Evolutionary conservation across 2,329 filamentous ascomycete genomes (phyloP).

Genomic region (Diaporthe citriasiana): DNA sequence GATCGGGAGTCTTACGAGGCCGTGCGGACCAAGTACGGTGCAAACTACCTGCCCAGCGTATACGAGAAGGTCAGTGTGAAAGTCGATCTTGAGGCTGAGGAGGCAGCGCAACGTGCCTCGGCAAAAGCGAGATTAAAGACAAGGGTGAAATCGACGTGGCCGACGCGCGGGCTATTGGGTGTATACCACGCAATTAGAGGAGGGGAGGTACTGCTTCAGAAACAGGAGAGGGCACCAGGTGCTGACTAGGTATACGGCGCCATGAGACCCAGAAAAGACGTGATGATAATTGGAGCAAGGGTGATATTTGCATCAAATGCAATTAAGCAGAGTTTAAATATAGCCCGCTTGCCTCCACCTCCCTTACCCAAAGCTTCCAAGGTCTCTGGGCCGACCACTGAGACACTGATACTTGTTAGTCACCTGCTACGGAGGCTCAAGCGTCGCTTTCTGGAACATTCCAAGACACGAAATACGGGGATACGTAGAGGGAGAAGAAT

Average conservation of each 20-base stretch:
- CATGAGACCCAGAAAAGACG: neutral
- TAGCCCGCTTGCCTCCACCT: conserved; percentile 47
- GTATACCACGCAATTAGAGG: conserved; percentile 24
- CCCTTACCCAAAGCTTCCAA: conserved; percentile 48
- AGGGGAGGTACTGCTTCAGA: conserved; percentile 25
- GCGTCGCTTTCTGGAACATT: no score
- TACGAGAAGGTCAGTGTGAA: conserved; percentile 77
- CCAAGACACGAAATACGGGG: no score
- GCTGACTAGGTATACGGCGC: neutral
- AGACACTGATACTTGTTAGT: no score
- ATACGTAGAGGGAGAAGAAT: no score
- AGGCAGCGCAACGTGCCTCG: conserved; percentile 22
- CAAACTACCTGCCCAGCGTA: conserved; percentile 71
- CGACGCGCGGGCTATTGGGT: conserved; percentile 22
- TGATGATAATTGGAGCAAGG: neutral
- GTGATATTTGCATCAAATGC: neutral
- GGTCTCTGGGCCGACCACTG: conserved; percentile 43
- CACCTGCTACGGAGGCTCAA: no score
- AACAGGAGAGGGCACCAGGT: neutral
- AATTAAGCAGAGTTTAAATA: conserved; percentile 44
- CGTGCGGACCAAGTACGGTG: conserved; percentile 70
- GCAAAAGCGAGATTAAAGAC: neutral
- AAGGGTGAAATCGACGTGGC: conserved; percentile 25
- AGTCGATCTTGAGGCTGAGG: conserved; percentile 58
- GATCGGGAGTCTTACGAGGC: conserved; percentile 71